phyloP scores from a whole-genome alignment of 2,329 filamentous ascomycete species.

The Clarireedia monteithiana region DNA sequence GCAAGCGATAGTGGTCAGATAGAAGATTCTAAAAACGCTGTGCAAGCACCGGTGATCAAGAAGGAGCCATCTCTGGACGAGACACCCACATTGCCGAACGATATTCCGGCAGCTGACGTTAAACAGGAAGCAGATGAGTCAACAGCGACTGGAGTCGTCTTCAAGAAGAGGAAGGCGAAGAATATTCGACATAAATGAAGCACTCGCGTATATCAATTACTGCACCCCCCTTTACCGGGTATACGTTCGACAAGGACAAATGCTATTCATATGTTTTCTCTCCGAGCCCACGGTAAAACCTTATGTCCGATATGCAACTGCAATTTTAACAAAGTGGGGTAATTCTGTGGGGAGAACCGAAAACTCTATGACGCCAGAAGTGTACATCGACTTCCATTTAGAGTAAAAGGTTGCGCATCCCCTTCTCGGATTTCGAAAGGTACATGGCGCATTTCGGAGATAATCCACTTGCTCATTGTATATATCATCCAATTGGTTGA shows the following conservation, averaged over 20 bases:
- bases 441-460: too few relatives aligned
- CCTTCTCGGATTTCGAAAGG: too few relatives aligned
- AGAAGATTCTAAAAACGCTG: not conserved
- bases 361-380: not conserved
- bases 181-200: slow-evolving; percentile 50
- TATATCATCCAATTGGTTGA: too few relatives aligned
- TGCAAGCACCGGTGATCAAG: slow-evolving; percentile 16
- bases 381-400: not conserved
- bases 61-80: slow-evolving; percentile 22
- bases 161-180: slow-evolving; percentile 74
- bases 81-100: slow-evolving; percentile 25
- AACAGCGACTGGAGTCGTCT: slow-evolving; percentile 47
- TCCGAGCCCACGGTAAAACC: too few relatives aligned
- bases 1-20: not conserved
- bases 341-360: not conserved
- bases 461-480: too few relatives aligned
- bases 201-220: not conserved
- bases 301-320: too few relatives aligned
- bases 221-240: not conserved
- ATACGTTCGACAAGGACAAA: too few relatives aligned
- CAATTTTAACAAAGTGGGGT: not conserved
- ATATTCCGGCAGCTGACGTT: not conserved
- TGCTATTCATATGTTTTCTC: too few relatives aligned
- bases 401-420: too few relatives aligned
- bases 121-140: slow-evolving; percentile 25